Evolutionary conservation across 2,329 filamentous ascomycete genomes (phyloP).

Genomic region (Pezicula radicicola): DNA sequence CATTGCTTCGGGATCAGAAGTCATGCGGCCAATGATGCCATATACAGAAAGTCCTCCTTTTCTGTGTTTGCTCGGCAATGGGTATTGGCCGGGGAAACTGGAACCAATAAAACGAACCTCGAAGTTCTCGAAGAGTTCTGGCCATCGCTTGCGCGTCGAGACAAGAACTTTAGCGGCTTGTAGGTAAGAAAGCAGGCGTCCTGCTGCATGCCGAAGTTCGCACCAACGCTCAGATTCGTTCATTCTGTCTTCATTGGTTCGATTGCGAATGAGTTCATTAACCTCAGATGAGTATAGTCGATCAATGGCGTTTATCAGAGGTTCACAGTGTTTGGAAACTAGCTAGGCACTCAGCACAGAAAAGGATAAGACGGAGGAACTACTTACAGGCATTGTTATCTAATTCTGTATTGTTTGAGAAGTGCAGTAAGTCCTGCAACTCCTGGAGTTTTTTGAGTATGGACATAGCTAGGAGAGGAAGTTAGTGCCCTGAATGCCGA

Average conservation of each 20-base stretch:
- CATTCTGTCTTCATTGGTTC: constrained; percentile 5
- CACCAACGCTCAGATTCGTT: constrained; percentile 18
- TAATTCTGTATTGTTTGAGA: not conserved
- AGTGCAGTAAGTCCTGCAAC: constrained; percentile 1
- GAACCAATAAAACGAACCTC: constrained; percentile 6
- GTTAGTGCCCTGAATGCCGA: not conserved
- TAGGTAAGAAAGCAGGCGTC: constrained; percentile 26
- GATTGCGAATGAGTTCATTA: constrained; percentile 23
- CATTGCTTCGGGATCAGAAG: constrained; percentile 8
- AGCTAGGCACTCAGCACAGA: constrained; percentile 1
- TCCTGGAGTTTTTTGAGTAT: constrained; percentile 4
- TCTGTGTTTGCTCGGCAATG: not conserved
- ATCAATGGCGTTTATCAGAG: constrained; percentile 7
- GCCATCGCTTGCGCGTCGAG: constrained; percentile 14
- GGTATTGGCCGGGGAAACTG: not conserved
- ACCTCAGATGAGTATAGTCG: constrained; percentile 13
- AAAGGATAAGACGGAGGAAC: not conserved
- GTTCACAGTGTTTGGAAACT: constrained; percentile 8
- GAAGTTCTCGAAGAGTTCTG: constrained; percentile 12
- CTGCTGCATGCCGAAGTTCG: constrained; percentile 23
- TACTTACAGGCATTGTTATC: constrained; percentile 6
- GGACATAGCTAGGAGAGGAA: constrained; percentile 1
- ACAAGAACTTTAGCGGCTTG: constrained; percentile 20
- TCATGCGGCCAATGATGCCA: constrained; percentile 8
- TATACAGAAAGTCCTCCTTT: constrained; percentile 2